Conservation (phyloP, 2,329 filamentous ascomycete genomes). For the Fusarium falciforme region DNA sequence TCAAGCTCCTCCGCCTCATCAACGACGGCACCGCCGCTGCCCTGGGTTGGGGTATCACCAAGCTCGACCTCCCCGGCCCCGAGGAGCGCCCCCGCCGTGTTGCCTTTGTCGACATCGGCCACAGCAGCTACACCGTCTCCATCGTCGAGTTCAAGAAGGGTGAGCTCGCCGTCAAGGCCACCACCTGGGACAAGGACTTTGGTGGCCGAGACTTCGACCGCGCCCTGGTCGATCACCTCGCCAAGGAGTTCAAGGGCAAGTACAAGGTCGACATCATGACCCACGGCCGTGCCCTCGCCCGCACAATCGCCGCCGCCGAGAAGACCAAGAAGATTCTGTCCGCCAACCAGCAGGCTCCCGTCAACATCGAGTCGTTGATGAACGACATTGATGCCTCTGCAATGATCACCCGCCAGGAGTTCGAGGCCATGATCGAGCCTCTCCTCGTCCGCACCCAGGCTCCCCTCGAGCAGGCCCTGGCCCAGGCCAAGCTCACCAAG, state of each 20-base stretch:
- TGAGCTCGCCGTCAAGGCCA: slow-evolving; percentile 92
- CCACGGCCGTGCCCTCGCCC: slow-evolving; percentile 89
- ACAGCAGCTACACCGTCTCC: slow-evolving; percentile 95
- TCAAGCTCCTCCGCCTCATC: slow-evolving; percentile 93
- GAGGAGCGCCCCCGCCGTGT: slow-evolving; percentile 95
- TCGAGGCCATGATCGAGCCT: slow-evolving; percentile 90
- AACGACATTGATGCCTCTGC: slow-evolving; percentile 92
- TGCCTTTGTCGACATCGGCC: slow-evolving; percentile 92
- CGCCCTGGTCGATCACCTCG: slow-evolving; percentile 93
- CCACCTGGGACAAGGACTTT: slow-evolving; percentile 93
- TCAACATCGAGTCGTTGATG: slow-evolving; percentile 99
- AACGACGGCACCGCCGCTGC: slow-evolving; percentile 98
- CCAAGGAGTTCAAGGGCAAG: slow-evolving; percentile 95
- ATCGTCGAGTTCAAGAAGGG: slow-evolving; percentile 98
- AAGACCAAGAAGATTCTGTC: slow-evolving; percentile 99
- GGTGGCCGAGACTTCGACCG: slow-evolving; percentile 98
- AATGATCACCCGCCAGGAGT: slow-evolving; percentile 92
- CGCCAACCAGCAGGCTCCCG: slow-evolving; percentile 89
- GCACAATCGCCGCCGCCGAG: slow-evolving; percentile 89
- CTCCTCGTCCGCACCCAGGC: slow-evolving; percentile 77
- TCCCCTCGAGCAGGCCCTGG: slow-evolving; percentile 90
- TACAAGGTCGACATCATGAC: slow-evolving; percentile 96
- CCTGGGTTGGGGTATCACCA: slow-evolving; percentile 97
- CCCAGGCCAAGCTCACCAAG: slow-evolving; percentile 89
- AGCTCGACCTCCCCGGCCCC: slow-evolving; percentile 86